These are phyloP conservation scores for Thermoascus crustaceus DNA, from an alignment of 2,329 filamentous ascomycete species.

Conservation along the genomic window DNA sequence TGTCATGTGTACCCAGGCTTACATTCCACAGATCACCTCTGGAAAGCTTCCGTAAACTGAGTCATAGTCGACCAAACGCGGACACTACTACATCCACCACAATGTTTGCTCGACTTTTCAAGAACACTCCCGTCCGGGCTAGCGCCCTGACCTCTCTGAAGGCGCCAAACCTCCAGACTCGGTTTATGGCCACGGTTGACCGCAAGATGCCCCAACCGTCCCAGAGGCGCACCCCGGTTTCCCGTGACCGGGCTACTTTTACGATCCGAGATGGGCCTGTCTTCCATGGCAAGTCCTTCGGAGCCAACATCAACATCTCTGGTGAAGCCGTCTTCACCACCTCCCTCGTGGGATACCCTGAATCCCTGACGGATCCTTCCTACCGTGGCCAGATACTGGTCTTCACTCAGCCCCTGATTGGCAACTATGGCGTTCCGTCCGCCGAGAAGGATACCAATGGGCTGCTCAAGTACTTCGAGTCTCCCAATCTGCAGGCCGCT, in stretches of 20 bases:
- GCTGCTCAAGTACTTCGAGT: slow-evolving; percentile 96
- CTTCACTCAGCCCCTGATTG: slow-evolving; percentile 95
- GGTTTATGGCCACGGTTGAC: slow-evolving; percentile 57
- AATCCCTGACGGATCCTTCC: slow-evolving; percentile 66
- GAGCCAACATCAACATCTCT: slow-evolving; percentile 91
- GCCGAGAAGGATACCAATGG: slow-evolving; percentile 76
- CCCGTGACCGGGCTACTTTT: slow-evolving; percentile 76
- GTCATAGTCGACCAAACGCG: slow-evolving; percentile 18
- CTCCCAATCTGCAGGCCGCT: slow-evolving; percentile 90
- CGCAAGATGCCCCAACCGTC: slow-evolving; percentile 57
- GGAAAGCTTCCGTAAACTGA: slow-evolving; percentile 59
- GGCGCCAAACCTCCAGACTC: slow-evolving; percentile 25
- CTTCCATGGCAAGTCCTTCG: slow-evolving; percentile 93
- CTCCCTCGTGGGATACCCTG: slow-evolving; percentile 93
- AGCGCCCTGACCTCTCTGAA: slow-evolving; percentile 37
- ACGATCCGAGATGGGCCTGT: slow-evolving; percentile 94
- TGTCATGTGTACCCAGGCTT: slow-evolving; percentile 12
- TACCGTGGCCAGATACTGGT: slow-evolving; percentile 83
- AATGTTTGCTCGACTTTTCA: slow-evolving; percentile 50
- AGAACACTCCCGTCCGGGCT: slow-evolving; percentile 41
- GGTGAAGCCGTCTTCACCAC: slow-evolving; percentile 99
- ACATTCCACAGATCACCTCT: slow-evolving; percentile 50
- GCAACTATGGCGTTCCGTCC: slow-evolving; percentile 96
- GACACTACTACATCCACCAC: slow-evolving; percentile 22
- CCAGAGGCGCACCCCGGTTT: slow-evolving; percentile 56